Evolutionary conservation across 1,284 basidiomycete genomes (phyloP).

Genomic region (Cryptococcus sp.): DNA sequence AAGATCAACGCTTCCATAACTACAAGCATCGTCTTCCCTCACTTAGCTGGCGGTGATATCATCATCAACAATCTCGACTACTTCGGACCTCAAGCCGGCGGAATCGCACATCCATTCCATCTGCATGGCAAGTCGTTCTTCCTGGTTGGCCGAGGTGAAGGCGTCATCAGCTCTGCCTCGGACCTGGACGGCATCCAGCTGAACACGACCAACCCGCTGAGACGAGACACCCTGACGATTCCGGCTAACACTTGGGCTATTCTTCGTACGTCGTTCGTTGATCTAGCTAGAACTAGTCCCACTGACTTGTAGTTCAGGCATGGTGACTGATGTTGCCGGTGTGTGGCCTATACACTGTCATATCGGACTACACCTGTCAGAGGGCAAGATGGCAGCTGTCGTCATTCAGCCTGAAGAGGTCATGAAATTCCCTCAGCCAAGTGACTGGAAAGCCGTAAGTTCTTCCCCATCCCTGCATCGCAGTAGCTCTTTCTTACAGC

Average conservation of each 20-base stretch:
- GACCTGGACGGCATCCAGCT: constrained; percentile 10
- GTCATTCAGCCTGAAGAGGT: constrained; percentile 23
- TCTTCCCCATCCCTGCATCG: no score
- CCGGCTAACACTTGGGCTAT: constrained; percentile 23
- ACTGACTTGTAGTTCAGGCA: background rate
- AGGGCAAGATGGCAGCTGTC: constrained; percentile 13
- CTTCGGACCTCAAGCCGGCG: background rate
- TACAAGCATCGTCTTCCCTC: constrained; percentile 28
- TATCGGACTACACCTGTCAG: constrained; percentile 25
- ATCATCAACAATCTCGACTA: constrained; percentile 47
- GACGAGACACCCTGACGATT: constrained; percentile 47
- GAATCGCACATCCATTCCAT: constrained; percentile 47
- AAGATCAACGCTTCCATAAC: constrained; percentile 20
- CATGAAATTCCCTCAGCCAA: no score
- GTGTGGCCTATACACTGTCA: constrained; percentile 32
- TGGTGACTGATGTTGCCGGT: constrained; percentile 24
- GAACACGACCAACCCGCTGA: constrained; percentile 38
- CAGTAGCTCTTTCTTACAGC: no score
- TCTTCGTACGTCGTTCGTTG: constrained; percentile 8
- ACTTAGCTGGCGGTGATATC: constrained; percentile 24
- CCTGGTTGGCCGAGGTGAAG: constrained; percentile 42
- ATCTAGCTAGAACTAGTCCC: no score
- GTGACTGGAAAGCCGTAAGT: constrained; percentile 8
- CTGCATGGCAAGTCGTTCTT: constrained; percentile 33
- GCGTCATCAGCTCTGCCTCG: constrained; percentile 24